Percentiles rank a stretch among this genome's conserved stretches.
Conservation (phyloP, 768 basidiomycete genomes). For the Leucocoprinus leucothites region DNA sequence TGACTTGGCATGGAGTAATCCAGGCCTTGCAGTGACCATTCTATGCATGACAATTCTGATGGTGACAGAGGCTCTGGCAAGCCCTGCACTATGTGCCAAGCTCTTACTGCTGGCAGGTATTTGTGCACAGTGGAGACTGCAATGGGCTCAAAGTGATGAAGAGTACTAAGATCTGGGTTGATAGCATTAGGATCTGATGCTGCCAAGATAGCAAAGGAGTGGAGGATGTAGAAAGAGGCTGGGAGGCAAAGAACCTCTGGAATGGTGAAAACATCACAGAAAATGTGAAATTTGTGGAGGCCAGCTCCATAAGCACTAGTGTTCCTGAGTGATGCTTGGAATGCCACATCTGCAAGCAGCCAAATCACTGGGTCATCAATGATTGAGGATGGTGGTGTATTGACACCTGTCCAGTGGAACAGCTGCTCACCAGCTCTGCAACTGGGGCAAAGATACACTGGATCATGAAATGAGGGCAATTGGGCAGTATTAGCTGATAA, state of each 20-base stretch:
- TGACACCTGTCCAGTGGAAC: conserved; percentile 28
- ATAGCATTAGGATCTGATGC: conserved; percentile 22
- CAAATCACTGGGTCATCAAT: conserved; percentile 19
- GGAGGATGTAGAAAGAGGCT: conserved; percentile 24
- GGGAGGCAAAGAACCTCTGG: conserved; percentile 22
- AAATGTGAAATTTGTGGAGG: conserved; percentile 20
- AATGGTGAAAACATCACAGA: conserved; percentile 29
- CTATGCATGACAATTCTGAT: conserved; percentile 16
- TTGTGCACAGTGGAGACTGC: conserved; percentile 22
- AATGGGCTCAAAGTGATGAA: conserved; percentile 27
- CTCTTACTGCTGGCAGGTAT: conserved; percentile 32
- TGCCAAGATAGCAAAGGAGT: conserved; percentile 35
- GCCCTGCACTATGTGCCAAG: conserved; percentile 36
- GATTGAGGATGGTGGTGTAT: conserved; percentile 20
- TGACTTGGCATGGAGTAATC: conserved; percentile 12
- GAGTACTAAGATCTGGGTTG: conserved; percentile 8
- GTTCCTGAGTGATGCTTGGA: background rate
- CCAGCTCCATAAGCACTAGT: conserved; percentile 21
- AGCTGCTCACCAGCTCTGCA: background rate
- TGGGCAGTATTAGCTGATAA: too few species aligned
- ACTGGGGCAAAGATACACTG: conserved; percentile 20
- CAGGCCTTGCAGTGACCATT: conserved; percentile 28
- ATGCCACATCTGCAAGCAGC: background rate
- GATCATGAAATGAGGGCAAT: background rate
- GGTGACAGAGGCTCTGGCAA: conserved; percentile 31